Conservation (phyloP, 202 grass and related monocot genomes). For the Cymbopogon flexuosus region DNA sequence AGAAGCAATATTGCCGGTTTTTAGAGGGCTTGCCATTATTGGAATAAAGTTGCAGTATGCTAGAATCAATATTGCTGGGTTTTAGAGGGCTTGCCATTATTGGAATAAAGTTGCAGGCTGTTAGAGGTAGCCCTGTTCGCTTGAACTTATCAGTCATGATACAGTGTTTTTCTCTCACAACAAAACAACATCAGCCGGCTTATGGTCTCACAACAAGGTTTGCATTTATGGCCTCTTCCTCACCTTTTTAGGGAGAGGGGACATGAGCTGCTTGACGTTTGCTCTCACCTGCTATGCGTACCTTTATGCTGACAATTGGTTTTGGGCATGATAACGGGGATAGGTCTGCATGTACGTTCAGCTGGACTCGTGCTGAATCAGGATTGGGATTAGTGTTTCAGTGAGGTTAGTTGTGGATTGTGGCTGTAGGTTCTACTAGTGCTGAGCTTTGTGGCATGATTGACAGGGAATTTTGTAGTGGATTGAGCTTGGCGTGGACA, state of each 20-base stretch:
- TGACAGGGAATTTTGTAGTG: not conserved
- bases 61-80: not conserved
- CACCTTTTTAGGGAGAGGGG: not conserved
- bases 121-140: not conserved
- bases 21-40: not conserved
- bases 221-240: not conserved
- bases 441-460: not conserved
- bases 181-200: no score
- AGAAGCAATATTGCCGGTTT: not conserved
- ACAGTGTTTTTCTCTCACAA: no score
- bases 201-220: not conserved
- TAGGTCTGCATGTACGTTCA: not conserved
- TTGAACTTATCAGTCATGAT: no score
- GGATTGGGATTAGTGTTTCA: not conserved
- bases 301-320: not conserved
- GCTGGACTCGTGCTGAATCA: not conserved
- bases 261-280: not conserved
- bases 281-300: not conserved
- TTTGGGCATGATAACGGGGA: not conserved
- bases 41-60: not conserved
- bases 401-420: not conserved
- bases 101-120: not conserved
- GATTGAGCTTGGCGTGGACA: not conserved
- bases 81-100: not conserved
- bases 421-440: not conserved